Evolutionary conservation across 129 eudicot species (phyloP).

Genomic region (Centella asiatica): DNA sequence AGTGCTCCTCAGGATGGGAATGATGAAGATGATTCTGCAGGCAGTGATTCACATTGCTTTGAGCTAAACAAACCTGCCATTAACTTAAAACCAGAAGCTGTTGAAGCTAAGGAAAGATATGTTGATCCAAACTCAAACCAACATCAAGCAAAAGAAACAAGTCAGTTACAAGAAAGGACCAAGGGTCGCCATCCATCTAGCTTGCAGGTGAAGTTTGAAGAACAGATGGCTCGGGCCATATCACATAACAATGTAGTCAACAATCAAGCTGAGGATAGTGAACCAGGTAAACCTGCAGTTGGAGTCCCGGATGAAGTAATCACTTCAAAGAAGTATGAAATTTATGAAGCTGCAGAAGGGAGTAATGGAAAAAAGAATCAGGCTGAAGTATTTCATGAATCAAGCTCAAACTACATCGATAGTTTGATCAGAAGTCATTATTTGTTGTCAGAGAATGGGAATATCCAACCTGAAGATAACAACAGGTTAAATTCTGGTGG

Average conservation of each 20-base stretch:
- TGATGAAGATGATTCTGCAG: conserved; percentile 53
- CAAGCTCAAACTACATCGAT: conserved; percentile 52
- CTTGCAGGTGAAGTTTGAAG: conserved; percentile 79
- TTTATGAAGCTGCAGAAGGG: conserved; percentile 29
- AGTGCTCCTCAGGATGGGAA: conserved; percentile 74
- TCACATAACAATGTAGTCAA: conserved; percentile 26
- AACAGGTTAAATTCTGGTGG: conserved; percentile 24
- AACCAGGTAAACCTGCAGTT: conserved; percentile 18
- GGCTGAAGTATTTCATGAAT: conserved; percentile 18
- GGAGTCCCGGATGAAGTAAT: conserved; percentile 21
- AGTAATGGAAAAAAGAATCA: conserved; percentile 19
- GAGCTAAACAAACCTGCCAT: conserved; percentile 53
- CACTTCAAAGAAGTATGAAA: conserved; percentile 37
- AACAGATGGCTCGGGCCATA: conserved; percentile 68
- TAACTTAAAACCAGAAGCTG: conserved; percentile 19
- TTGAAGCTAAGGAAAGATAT: conserved; percentile 16
- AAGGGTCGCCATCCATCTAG: conserved; percentile 37
- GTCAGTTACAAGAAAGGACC: conserved; percentile 23
- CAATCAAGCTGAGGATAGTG: conserved; percentile 21
- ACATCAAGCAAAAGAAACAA: conserved; percentile 34
- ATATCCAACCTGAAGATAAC: conserved; percentile 39
- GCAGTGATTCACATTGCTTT: conserved; percentile 68
- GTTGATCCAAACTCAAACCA: conserved; percentile 21
- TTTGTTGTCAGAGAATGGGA: conserved; percentile 38
- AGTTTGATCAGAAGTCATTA: conserved; percentile 60